These are phyloP conservation scores for Cetraspora pellucida DNA, from an alignment of 192 early-diverging fungal species.

Conservation along the genomic window DNA sequence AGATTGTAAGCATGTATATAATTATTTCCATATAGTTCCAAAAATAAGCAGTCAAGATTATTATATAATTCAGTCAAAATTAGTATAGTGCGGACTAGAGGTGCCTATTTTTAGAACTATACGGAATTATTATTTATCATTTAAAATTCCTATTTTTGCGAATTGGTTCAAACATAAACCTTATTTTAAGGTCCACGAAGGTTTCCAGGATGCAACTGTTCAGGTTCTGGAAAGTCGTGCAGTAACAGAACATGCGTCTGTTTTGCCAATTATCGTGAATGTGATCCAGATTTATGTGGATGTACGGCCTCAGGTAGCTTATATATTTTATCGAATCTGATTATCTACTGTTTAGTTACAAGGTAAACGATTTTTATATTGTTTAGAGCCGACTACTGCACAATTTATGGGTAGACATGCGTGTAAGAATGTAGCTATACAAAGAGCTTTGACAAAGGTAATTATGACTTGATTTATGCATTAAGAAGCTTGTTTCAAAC, in stretches of 20 bases:
- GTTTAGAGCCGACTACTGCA: not conserved
- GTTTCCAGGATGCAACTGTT: conserved; percentile 32
- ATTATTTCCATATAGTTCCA: too few relatives aligned
- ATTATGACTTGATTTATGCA: not conserved
- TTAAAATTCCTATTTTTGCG: too few relatives aligned
- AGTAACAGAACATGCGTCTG: conserved; percentile 18
- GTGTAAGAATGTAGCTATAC: conserved; percentile 28
- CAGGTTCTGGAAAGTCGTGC: not conserved
- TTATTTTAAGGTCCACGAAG: conserved; percentile 22
- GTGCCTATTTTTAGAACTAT: too few relatives aligned
- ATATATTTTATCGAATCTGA: too few relatives aligned
- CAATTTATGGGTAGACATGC: not conserved
- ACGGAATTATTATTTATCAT: too few relatives aligned
- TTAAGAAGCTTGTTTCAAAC: not conserved
- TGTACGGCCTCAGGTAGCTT: conserved; percentile 26
- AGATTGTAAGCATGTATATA: conserved; percentile 13
- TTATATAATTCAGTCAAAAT: too few relatives aligned
- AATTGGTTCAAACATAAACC: not conserved
- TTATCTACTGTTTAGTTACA: not conserved
- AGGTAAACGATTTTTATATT: not conserved
- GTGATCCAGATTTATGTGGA: conserved; percentile 30
- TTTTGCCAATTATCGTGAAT: conserved; percentile 32
- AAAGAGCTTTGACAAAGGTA: conserved; percentile 21
- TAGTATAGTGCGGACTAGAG: too few relatives aligned
- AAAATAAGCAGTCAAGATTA: too few relatives aligned